Conservation (phyloP, 2,329 filamentous ascomycete species). For the Plectosphaerella sp. region DNA sequence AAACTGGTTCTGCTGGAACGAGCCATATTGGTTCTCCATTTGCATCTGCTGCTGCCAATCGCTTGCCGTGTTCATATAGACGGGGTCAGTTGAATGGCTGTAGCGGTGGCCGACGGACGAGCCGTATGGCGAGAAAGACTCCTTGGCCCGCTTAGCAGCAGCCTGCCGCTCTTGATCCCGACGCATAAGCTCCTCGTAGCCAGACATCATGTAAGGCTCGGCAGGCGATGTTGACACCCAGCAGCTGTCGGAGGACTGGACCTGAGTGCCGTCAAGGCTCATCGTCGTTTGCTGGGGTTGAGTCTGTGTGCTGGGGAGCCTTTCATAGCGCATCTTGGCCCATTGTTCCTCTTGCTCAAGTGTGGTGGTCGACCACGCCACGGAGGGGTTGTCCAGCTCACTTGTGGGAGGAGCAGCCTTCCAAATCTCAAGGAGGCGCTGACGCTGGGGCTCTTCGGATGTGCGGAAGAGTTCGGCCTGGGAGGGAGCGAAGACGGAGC, state of each 20-base stretch:
- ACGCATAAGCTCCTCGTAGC: constrained; percentile 68
- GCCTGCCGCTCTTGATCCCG: constrained; percentile 51
- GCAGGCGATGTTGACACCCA: constrained; percentile 48
- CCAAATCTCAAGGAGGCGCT: constrained; percentile 80
- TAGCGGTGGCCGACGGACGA: constrained; percentile 23
- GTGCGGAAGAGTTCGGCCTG: constrained; percentile 77
- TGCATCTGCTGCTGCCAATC: constrained; percentile 37
- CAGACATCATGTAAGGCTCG: constrained; percentile 81
- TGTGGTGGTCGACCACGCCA: constrained; percentile 49
- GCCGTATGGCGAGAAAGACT: constrained; percentile 40
- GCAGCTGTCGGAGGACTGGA: constrained; percentile 48
- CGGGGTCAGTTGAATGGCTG: constrained; percentile 56
- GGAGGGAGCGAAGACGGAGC: constrained; percentile 62
- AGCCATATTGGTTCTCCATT: constrained; percentile 68
- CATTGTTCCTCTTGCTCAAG: constrained; percentile 56
- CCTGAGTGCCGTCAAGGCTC: constrained; percentile 50
- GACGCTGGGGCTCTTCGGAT: constrained; percentile 66
- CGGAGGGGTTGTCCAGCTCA: constrained; percentile 45
- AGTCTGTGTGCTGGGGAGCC: constrained; percentile 29
- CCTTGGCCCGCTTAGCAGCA: constrained; percentile 20
- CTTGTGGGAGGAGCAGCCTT: constrained; percentile 69
- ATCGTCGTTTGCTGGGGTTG: constrained; percentile 32
- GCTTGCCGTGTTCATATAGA: constrained; percentile 48
- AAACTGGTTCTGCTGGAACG: constrained; percentile 52
- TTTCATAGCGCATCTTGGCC: constrained; percentile 58